Percentiles rank a stretch among this genome's conserved stretches.
Evolutionary conservation across 2,329 filamentous ascomycete species (phyloP).

Genomic region (Penicillium sumatraense): DNA sequence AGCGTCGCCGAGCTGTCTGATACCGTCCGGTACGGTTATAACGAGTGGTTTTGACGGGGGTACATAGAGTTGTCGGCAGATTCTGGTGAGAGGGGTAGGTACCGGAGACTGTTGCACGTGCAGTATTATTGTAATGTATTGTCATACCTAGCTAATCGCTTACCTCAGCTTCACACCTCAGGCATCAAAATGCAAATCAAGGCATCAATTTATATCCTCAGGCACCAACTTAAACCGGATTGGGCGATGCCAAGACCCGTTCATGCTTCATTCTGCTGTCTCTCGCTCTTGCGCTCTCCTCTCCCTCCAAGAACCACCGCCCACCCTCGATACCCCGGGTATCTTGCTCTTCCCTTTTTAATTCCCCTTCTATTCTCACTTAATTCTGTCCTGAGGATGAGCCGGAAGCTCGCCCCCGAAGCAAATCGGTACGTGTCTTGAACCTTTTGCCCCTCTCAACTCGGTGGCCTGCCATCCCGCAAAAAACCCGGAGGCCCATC

Average conservation of each 20-base stretch:
- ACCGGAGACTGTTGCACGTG: not conserved
- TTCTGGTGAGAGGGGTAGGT: not conserved
- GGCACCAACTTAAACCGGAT: conserved; percentile 18
- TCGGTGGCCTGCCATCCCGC: conserved; percentile 7
- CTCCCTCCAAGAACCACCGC: conserved; percentile 17
- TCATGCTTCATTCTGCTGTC: conserved; percentile 33
- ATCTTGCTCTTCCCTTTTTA: conserved; percentile 24
- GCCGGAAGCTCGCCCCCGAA: conserved; percentile 92
- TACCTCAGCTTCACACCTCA: conserved; percentile 8
- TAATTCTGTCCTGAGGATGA: conserved; percentile 42
- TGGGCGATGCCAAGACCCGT: conserved; percentile 29
- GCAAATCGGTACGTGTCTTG: conserved; percentile 83
- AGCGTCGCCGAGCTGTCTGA: conserved; percentile 21
- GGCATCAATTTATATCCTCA: not conserved
- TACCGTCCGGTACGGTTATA: conserved; percentile 11
- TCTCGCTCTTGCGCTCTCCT: conserved; percentile 26
- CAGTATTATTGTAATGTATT: conserved; percentile 13
- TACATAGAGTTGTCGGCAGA: not conserved
- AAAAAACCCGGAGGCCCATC: conserved; percentile 17
- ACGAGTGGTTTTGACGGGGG: not conserved
- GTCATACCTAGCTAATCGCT: conserved; percentile 1
- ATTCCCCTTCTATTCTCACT: conserved; percentile 20
- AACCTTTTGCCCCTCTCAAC: conserved; percentile 34
- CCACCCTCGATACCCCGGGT: conserved; percentile 31
- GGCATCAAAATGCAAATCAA: not conserved